Conservation (phyloP, 2,329 filamentous ascomycete genomes). For the Claviceps purpurea region DNA sequence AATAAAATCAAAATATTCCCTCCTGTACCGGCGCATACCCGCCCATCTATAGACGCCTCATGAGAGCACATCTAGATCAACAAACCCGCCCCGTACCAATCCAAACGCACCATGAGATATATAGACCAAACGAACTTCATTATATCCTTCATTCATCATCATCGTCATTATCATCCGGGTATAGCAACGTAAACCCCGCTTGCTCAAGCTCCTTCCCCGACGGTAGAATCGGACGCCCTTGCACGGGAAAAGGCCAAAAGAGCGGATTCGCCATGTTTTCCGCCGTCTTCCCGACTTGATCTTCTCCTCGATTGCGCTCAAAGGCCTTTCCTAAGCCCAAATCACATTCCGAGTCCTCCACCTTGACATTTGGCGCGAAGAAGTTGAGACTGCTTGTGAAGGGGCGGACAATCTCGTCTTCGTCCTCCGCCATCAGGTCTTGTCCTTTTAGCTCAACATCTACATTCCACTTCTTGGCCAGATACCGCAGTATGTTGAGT, state of each 20-base stretch:
- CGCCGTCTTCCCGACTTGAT: constrained; percentile 14
- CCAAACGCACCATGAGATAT: background rate
- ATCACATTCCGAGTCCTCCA: constrained; percentile 33
- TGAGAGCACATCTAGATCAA: background rate
- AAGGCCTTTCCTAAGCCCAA: constrained; percentile 24
- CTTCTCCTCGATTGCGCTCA: constrained; percentile 5
- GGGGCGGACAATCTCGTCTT: constrained; percentile 30
- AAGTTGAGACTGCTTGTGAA: constrained; percentile 42
- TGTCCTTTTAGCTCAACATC: constrained; percentile 29
- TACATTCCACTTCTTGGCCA: constrained; percentile 46
- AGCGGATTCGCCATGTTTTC: constrained; percentile 37
- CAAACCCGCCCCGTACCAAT: background rate
- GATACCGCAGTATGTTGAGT: constrained; percentile 43
- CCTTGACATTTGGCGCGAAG: constrained; percentile 36
- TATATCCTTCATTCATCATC: background rate
- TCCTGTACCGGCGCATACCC: background rate
- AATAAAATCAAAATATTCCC: too few relatives aligned
- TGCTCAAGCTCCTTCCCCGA: constrained; percentile 32
- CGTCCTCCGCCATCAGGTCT: constrained; percentile 20
- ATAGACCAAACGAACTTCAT: background rate
- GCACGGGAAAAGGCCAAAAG: constrained; percentile 50
- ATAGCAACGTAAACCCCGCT: constrained; percentile 35
- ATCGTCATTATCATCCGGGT: background rate
- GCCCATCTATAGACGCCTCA: background rate
- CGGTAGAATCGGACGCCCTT: constrained; percentile 41